A percentile compares a stretch with the other conserved stretches of the same genome.
These are phyloP conservation scores for Ceraceosorus bombacis DNA, from an alignment of 1,284 basidiomycete species.

Conservation along the genomic window DNA sequence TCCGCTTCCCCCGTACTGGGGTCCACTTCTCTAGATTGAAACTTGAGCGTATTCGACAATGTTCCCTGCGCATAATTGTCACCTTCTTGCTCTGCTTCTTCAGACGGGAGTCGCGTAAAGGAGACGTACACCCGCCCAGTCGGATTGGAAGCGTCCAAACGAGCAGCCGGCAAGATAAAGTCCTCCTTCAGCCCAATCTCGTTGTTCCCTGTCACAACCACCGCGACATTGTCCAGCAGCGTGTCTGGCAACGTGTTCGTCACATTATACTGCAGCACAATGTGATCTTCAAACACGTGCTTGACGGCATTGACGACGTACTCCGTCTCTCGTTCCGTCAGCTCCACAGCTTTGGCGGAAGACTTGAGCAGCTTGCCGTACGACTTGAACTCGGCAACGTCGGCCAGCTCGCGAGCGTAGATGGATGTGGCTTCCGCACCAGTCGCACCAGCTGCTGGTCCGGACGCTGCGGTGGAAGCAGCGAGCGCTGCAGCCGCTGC, in stretches of 20 bases:
- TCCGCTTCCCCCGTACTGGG: slow-evolving; percentile 93
- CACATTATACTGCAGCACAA: slow-evolving; percentile 88
- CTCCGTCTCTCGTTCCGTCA: slow-evolving; percentile 96
- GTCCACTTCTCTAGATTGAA: slow-evolving; percentile 94
- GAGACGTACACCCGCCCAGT: slow-evolving; percentile 84
- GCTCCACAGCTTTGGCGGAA: slow-evolving; percentile 67
- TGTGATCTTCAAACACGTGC: slow-evolving; percentile 88
- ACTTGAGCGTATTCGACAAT: slow-evolving; percentile 90
- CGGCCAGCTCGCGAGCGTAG: slow-evolving; percentile 75
- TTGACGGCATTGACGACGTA: slow-evolving; percentile 95
- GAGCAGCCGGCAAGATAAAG: slow-evolving; percentile 79
- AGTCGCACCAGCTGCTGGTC: slow-evolving; percentile 50
- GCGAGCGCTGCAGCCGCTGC: slow-evolving; percentile 17
- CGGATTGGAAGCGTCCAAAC: slow-evolving; percentile 61
- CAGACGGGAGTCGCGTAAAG: slow-evolving; percentile 64
- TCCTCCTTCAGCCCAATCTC: slow-evolving; percentile 73
- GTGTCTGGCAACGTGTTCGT: slow-evolving; percentile 98
- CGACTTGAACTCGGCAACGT: slow-evolving; percentile 73
- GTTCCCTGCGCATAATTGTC: slow-evolving; percentile 71
- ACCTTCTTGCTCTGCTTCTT: slow-evolving; percentile 27
- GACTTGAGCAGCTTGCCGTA: slow-evolving; percentile 87
- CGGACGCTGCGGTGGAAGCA: slow-evolving; percentile 11
- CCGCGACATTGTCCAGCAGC: slow-evolving; percentile 75
- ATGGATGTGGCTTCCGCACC: slow-evolving; percentile 53
- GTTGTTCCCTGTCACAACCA: slow-evolving; percentile 83